phyloP scores from a whole-genome alignment of 148 eudicot species.

The Heliamphora exappendiculata region DNA sequence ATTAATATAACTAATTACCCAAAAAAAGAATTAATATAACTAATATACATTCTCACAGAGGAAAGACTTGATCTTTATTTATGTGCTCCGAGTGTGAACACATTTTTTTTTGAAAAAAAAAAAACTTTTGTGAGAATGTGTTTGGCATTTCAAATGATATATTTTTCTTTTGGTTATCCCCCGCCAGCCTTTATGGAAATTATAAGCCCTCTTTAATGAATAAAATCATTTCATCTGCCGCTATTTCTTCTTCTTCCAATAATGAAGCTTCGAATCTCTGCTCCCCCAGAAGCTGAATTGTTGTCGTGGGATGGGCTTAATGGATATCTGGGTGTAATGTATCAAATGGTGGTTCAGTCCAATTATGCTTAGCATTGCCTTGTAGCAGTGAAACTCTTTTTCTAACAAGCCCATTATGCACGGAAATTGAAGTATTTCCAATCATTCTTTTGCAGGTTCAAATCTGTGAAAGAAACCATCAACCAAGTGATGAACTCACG shows the following conservation, averaged over 20 bases:
- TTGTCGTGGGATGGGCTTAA: neutral
- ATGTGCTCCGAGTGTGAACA: neutral
- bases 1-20: too few relatives aligned
- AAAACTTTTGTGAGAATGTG: neutral
- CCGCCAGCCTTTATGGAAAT: neutral
- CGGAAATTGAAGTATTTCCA: neutral
- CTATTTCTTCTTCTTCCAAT: neutral
- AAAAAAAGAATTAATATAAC: too few relatives aligned
- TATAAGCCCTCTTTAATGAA: neutral
- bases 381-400: neutral
- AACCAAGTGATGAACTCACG: conserved; percentile 76
- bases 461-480: conserved; percentile 86
- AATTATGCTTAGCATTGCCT: neutral
- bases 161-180: neutral
- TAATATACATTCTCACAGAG: too few relatives aligned
- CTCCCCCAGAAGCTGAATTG: neutral
- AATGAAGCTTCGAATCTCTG: neutral
- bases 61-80: neutral
- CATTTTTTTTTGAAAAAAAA: neutral
- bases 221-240: neutral
- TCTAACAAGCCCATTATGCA: neutral
- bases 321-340: neutral
- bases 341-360: neutral
- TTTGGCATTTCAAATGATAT: neutral
- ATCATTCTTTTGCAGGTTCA: conserved; percentile 55